phyloP scores from a whole-genome alignment of 345 rosid species.

The Rhizophora apiculata region DNA sequence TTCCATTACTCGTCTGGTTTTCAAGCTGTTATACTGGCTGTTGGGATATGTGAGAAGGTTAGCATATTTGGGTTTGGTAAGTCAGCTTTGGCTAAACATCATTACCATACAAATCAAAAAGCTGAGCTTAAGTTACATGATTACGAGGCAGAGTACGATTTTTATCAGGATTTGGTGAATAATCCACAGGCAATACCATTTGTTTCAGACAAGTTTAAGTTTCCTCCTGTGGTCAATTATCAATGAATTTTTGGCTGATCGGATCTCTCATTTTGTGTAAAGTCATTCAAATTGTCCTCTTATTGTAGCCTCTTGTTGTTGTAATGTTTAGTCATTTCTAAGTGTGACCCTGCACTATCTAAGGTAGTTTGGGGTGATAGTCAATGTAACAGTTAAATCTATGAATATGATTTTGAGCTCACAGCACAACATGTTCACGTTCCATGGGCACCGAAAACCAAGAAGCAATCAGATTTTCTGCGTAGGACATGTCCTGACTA shows the following conservation, averaged over 20 bases:
- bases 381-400: background rate
- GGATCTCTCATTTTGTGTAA: background rate
- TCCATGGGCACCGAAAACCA: too few species aligned
- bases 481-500: background rate
- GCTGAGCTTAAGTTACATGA: slow-evolving; percentile 79
- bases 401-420: background rate
- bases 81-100: slow-evolving; percentile 58
- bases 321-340: background rate
- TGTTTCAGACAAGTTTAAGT: slow-evolving; percentile 52
- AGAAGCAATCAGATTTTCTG: too few species aligned
- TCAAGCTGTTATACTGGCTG: slow-evolving; percentile 82
- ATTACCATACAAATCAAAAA: slow-evolving; percentile 88
- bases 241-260: slow-evolving; percentile 30
- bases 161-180: slow-evolving; percentile 57
- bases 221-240: slow-evolving; percentile 63
- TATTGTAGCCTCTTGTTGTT: background rate
- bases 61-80: slow-evolving; percentile 89
- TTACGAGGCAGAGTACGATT: slow-evolving; percentile 73
- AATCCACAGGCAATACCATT: slow-evolving; percentile 67
- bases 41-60: slow-evolving; percentile 75
- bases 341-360: background rate
- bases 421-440: too few species aligned
- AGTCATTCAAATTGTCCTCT: background rate
- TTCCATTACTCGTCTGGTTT: slow-evolving; percentile 94
- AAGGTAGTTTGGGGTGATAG: background rate